Percentiles rank a stretch among this genome's conserved stretches.
Evolutionary conservation across 331 rosid genomes (phyloP).

Genomic region (Malus hybrid): DNA sequence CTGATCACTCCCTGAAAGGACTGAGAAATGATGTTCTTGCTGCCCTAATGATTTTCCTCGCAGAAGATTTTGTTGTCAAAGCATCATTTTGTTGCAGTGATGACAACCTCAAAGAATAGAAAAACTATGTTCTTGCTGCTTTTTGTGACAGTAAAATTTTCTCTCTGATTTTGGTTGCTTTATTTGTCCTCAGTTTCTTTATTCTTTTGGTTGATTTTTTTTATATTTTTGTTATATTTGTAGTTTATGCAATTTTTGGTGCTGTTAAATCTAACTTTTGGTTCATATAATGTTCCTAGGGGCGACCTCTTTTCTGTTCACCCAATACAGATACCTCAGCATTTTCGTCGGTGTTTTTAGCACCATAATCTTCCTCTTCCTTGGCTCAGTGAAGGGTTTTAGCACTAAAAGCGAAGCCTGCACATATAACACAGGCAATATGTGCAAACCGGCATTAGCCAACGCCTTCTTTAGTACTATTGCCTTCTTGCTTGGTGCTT

Average conservation of each 20-base stretch:
- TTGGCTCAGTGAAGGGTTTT: constrained; percentile 68
- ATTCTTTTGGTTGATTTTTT: too few species aligned
- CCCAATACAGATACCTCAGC: constrained; percentile 48
- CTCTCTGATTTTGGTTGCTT: too few species aligned
- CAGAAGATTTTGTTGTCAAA: too few species aligned
- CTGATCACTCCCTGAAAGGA: too few species aligned
- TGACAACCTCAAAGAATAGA: too few species aligned
- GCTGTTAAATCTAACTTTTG: not conserved
- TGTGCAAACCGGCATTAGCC: constrained; percentile 68
- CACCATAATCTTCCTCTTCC: constrained; percentile 46
- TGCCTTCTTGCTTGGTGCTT: constrained; percentile 60
- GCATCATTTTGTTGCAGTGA: too few species aligned
- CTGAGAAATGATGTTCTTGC: too few species aligned
- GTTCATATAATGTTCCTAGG: constrained; percentile 33
- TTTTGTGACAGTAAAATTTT: not conserved
- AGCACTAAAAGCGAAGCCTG: constrained; percentile 62
- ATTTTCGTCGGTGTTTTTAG: constrained; percentile 50
- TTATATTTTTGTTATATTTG: too few species aligned
- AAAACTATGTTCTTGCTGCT: not conserved
- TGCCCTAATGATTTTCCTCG: too few species aligned
- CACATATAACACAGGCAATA: constrained; percentile 47
- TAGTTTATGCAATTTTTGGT: too few species aligned
- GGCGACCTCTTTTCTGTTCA: constrained; percentile 61
- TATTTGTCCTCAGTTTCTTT: too few species aligned
- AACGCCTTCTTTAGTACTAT: constrained; percentile 47